Evolutionary conservation across 2,329 filamentous ascomycete genomes (phyloP).

Genomic region (Madurella mycetomatis): DNA sequence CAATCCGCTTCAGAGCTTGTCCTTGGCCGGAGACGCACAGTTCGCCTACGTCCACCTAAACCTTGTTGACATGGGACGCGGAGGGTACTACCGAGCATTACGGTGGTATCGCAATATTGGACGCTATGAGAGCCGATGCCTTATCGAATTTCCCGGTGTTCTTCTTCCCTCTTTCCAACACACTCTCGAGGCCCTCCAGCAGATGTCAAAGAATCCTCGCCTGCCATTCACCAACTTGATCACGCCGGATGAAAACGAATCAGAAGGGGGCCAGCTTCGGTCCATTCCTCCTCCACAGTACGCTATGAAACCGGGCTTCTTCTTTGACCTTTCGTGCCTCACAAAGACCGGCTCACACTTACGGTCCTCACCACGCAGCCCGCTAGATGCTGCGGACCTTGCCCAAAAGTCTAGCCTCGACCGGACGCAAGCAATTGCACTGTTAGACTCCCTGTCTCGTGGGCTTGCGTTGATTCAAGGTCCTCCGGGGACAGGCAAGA

Average conservation of each 20-base stretch:
- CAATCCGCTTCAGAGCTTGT: background rate
- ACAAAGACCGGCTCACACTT: background rate
- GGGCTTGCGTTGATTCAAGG: conserved; percentile 62
- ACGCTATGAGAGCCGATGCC: background rate
- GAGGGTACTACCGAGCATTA: background rate
- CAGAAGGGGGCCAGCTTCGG: conserved; percentile 16
- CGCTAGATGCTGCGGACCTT: conserved; percentile 16
- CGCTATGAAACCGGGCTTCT: conserved; percentile 43
- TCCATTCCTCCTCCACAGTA: conserved; percentile 47
- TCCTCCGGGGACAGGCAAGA: conserved; percentile 67
- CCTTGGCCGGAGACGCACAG: background rate
- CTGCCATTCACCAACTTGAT: conserved; percentile 49
- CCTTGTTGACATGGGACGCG: background rate
- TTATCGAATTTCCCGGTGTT: background rate
- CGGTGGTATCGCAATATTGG: background rate
- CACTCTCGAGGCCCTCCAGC: background rate
- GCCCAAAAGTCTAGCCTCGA: conserved; percentile 40
- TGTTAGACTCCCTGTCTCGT: conserved; percentile 49
- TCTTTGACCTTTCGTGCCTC: conserved; percentile 41
- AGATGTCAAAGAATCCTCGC: conserved; percentile 19
- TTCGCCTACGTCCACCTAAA: background rate
- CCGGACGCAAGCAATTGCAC: conserved; percentile 43
- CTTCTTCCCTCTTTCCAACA: background rate
- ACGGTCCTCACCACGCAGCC: background rate
- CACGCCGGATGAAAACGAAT: conserved; percentile 29